Percentiles rank a stretch among this genome's conserved stretches.
Evolutionary conservation across 352 stramenopile genomes (phyloP).

Genomic region (Phytopythium delawarense): DNA sequence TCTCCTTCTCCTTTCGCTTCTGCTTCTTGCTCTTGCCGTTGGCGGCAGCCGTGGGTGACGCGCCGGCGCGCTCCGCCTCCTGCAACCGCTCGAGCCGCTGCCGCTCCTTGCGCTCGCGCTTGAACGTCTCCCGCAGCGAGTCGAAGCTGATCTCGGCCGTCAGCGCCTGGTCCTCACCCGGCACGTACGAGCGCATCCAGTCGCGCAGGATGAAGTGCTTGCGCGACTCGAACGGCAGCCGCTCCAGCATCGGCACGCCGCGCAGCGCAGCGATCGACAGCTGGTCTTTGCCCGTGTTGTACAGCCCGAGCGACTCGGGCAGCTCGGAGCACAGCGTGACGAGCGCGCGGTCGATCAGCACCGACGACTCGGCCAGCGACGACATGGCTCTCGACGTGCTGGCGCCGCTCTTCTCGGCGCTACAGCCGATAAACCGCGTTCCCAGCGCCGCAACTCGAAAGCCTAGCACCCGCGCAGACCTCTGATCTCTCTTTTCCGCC

Average conservation of each 20-base stretch:
- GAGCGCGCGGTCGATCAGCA: constrained; percentile 72
- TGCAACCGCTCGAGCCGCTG: constrained; percentile 33
- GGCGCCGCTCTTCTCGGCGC: not conserved
- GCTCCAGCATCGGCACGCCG: constrained; percentile 45
- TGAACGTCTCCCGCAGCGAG: constrained; percentile 36
- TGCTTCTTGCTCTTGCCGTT: constrained; percentile 10
- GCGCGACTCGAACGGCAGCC: constrained; percentile 43
- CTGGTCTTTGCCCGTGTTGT: constrained; percentile 72
- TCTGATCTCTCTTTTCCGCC: not conserved
- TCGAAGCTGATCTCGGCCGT: constrained; percentile 55
- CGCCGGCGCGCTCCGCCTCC: constrained; percentile 32
- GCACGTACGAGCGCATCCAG: constrained; percentile 70
- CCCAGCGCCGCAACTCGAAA: not conserved
- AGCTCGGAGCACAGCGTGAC: constrained; percentile 74
- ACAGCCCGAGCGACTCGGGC: constrained; percentile 73
- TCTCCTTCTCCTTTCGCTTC: constrained; percentile 20
- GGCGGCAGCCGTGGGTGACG: not conserved
- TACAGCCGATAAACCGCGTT: too few species aligned
- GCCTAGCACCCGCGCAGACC: not conserved
- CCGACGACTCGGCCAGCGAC: constrained; percentile 55
- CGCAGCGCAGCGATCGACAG: constrained; percentile 55
- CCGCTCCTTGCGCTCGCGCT: constrained; percentile 45
- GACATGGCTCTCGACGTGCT: constrained; percentile 26
- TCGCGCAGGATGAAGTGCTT: constrained; percentile 66
- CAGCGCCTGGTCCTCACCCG: constrained; percentile 46